Conservation (phyloP, 352 stramenopile genomes). For the Blastocystis sp. region DNA sequence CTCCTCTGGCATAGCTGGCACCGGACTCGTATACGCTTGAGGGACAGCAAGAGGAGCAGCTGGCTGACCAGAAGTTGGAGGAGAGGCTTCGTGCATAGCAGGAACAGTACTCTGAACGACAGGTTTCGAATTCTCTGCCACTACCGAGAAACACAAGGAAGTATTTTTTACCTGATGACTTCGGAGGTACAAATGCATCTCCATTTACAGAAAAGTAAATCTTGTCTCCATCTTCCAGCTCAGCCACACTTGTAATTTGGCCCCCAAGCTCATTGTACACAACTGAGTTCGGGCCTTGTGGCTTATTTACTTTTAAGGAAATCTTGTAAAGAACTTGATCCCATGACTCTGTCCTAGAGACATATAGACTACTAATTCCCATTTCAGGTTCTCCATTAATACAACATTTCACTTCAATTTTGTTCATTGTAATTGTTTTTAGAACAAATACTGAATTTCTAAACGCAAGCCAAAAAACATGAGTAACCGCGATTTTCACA, state of each 20-base stretch:
- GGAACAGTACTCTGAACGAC: background rate
- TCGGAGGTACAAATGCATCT: slow-evolving; percentile 26
- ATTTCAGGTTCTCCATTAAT: slow-evolving; percentile 51
- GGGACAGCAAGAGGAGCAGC: background rate
- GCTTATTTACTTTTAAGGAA: slow-evolving; percentile 35
- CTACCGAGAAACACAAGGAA: background rate
- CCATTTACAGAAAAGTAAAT: slow-evolving; percentile 49
- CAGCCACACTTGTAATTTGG: slow-evolving; percentile 22
- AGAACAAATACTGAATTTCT: too few species aligned
- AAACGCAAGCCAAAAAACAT: too few species aligned
- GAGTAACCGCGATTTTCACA: too few species aligned
- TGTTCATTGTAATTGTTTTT: slow-evolving; percentile 32
- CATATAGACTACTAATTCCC: slow-evolving; percentile 43
- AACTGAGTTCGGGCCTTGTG: background rate
- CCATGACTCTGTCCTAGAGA: slow-evolving; percentile 47
- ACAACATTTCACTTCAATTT: slow-evolving; percentile 58
- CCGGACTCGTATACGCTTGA: background rate
- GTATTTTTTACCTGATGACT: background rate
- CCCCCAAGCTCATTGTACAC: slow-evolving; percentile 61
- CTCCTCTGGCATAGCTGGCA: background rate
- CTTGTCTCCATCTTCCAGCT: slow-evolving; percentile 55
- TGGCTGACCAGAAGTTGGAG: background rate
- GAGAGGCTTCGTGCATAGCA: background rate
- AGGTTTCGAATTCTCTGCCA: background rate
- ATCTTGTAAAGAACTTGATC: slow-evolving; percentile 61